Evolutionary conservation across 192 early-diverging fungal genomes (phyloP).

Genomic region (Oehlia diaphana): DNA sequence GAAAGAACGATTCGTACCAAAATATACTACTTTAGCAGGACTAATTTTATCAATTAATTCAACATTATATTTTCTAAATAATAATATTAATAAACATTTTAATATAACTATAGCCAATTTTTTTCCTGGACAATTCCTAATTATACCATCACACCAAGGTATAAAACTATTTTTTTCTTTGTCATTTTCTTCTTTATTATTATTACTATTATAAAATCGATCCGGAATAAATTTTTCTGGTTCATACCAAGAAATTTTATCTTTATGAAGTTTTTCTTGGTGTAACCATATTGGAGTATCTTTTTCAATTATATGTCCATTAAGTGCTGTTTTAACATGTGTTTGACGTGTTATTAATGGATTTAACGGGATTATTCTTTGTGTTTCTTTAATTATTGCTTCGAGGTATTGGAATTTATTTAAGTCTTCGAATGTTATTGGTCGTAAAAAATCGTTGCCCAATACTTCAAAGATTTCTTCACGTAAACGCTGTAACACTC

Average conservation of each 20-base stretch:
- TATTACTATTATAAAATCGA: not conserved
- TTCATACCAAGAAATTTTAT: conserved; percentile 6
- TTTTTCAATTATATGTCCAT: not conserved
- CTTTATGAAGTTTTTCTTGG: not conserved
- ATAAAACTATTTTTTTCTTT: not conserved
- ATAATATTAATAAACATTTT: not conserved
- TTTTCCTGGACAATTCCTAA: conserved; percentile 11
- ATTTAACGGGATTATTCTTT: not conserved
- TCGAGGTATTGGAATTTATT: conserved; percentile 16
- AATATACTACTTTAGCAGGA: not conserved
- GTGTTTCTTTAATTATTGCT: conserved; percentile 13
- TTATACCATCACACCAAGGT: not conserved
- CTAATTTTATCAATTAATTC: conserved; percentile 3
- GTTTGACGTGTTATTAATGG: not conserved
- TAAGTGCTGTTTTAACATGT: not conserved
- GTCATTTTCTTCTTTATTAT: not conserved
- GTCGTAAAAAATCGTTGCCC: conserved; percentile 12
- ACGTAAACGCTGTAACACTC: not conserved
- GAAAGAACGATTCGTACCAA: not conserved
- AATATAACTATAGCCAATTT: conserved; percentile 5
- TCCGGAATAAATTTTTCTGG: conserved; percentile 9
- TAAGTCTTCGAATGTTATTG: conserved; percentile 18
- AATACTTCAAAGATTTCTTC: conserved; percentile 10
- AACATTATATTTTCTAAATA: conserved; percentile 14
- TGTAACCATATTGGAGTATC: not conserved